Evolutionary conservation across 768 basidiomycete species (phyloP), one percentile per base, ranked within the genome.

Genomic region (Cantharellus anzutake): DNA sequence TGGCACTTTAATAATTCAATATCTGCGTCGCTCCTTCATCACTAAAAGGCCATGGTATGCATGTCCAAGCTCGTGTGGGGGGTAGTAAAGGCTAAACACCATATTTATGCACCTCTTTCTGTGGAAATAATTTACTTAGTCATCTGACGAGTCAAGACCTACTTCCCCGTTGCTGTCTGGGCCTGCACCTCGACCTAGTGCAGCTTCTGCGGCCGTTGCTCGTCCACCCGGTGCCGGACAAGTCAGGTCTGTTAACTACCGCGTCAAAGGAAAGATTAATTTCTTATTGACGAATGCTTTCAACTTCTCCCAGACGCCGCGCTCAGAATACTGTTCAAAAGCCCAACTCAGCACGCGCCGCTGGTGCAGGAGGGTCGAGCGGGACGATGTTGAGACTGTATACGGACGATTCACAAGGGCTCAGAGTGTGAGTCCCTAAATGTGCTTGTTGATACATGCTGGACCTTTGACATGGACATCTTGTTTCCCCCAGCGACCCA

Each of bases 341-440:
- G 70, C 90, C 92, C 35, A 92, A 91, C 69, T 93, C 90, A 1
- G 71, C 83, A 39, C 84, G 93, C 61, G 83, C 91, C 44, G 91
- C 93, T 37, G 92, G 94, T 48, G 91, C 91, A 60, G 96, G 96
- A 59, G 96, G 96, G 59, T 92, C 88, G 42, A 89, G 85, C 60
- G 94, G 90, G 75, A 99, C 96, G 60, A 98, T 99, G 96, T 80
- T 99, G 68, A 91, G 89, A 74, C 78, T 99, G 3, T 98, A 98
- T 80, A 98, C 96, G 42, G 94, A 97, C 69, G 96, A 97, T 69
- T 93, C 93, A 61, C 90, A 89, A 53, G 96, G 96, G 34, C 78
- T 99, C 59, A 82, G 92, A 78, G 90, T 99, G 96, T 98, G 70
- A 70, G 92, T 84, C 56, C 44, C 42, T 56, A 34, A 51, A 61